These are phyloP conservation scores for Suillus plorans DNA, from an alignment of 768 basidiomycete species.

Conservation along the genomic window DNA sequence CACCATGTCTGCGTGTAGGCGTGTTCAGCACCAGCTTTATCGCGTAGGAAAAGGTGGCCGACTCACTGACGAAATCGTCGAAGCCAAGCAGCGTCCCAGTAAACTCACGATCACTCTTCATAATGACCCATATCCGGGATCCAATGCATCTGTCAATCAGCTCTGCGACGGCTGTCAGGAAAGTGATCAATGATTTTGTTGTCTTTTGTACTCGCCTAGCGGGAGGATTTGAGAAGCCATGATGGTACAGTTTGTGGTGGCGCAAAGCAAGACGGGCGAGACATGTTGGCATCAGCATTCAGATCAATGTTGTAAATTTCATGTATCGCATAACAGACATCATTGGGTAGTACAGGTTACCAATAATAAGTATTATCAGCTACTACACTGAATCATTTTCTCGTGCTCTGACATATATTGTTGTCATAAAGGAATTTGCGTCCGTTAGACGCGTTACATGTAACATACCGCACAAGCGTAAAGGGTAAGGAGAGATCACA, in stretches of 20 bases:
- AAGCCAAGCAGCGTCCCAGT: conserved; percentile 93
- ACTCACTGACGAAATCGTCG: conserved; percentile 99
- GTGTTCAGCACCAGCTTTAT: conserved; percentile 1
- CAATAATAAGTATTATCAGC: conserved; percentile 17
- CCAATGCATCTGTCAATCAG: conserved; percentile 98
- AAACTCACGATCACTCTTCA: conserved; percentile 98
- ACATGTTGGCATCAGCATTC: background rate
- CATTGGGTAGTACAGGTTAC: background rate
- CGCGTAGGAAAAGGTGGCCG: background rate
- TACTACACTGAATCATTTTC: conserved; percentile 21
- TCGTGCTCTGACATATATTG: conserved; percentile 17
- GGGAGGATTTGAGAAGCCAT: conserved; percentile 96
- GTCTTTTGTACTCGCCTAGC: conserved; percentile 53
- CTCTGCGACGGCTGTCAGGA: conserved; percentile 46
- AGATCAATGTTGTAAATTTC: background rate
- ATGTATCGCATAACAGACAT: conserved; percentile 10
- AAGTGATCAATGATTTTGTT: conserved; percentile 1
- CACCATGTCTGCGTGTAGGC: conserved; percentile 69
- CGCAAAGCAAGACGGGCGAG: conserved; percentile 6
- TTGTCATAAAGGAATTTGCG: conserved; percentile 23
- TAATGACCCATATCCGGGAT: conserved; percentile 95
- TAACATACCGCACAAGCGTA: conserved; percentile 14
- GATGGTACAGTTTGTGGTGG: background rate
- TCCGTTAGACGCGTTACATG: conserved; percentile 35
- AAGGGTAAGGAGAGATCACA: conserved; percentile 15